These are phyloP conservation scores for Alternaria metachromatica DNA, from an alignment of 2,329 filamentous ascomycete genomes.

Conservation along the genomic window DNA sequence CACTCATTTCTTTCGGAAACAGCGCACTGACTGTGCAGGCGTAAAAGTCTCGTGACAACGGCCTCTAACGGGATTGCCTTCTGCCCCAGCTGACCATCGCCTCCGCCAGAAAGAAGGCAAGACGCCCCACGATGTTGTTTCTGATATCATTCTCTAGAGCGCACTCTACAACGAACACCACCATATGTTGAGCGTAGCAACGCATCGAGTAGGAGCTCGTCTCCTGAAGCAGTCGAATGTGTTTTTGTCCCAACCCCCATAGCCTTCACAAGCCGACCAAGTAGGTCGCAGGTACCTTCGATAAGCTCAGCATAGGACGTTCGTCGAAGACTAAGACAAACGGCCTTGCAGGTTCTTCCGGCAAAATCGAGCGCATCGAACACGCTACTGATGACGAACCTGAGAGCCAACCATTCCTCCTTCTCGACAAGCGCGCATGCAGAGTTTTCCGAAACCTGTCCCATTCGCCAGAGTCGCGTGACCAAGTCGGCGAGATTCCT, in stretches of 20 bases:
- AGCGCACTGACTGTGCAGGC: not conserved
- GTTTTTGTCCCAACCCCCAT: not conserved
- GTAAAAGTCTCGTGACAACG: not conserved
- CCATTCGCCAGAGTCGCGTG: slow-evolving; percentile 32
- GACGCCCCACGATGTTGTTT: too few relatives aligned
- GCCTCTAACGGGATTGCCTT: not conserved
- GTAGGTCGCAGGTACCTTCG: slow-evolving; percentile 18
- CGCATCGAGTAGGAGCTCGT: too few relatives aligned
- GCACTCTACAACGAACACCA: too few relatives aligned
- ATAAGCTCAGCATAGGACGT: not conserved
- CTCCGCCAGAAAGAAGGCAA: too few relatives aligned
- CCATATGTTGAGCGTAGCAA: too few relatives aligned
- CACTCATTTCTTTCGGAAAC: not conserved
- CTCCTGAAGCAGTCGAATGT: too few relatives aligned
- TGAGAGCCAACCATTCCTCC: slow-evolving; percentile 25
- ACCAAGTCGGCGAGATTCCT: slow-evolving; percentile 56
- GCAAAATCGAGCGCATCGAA: not conserved
- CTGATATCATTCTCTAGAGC: too few relatives aligned
- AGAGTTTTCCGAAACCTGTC: slow-evolving; percentile 57
- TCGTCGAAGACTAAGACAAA: not conserved
- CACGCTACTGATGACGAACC: not conserved
- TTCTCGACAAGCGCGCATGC: slow-evolving; percentile 46
- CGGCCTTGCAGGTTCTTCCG: not conserved
- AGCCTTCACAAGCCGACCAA: slow-evolving; percentile 12
- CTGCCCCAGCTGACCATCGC: not conserved